Base-by-base conservation (phyloP, 441 rosid species). In the Pelargonium myrrhifolium region DNA sequence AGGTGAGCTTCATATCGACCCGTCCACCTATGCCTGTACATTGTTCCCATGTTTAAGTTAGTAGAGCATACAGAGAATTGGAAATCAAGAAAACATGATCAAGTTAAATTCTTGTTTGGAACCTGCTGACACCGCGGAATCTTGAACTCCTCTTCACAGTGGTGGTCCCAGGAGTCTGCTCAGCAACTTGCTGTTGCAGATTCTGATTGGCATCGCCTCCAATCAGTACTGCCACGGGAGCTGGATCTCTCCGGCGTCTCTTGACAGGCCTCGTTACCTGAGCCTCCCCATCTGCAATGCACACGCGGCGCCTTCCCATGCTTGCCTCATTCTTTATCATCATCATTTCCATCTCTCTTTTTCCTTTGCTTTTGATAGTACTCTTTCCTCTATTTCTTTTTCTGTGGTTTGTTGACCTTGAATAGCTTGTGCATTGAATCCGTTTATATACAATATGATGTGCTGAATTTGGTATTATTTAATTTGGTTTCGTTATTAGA, bases 81-180 rank as follows among this genome's bases (percentile, higher is more conserved):
- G 8, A 14, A 47, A 47, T 47, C 53, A 11, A 47, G 53, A n/a
- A 47, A 47, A 47, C 6, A 12, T 11, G 15, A 47, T 47, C 22
- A 53, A 53, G 59, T 0, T 53, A 15, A 9, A 65, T 71, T 15
- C 55, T 37, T 20, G 74, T n/a, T 61, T 39, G 15, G 78, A 68
- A 83, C 92, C 85, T 82, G 88, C 90, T 87, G 9, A 87, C 90
- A 0, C 93, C 93, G 0, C 90, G 86, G 39, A 81, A 87, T 59
- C 77, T 80, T 18, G 93, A 87, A 66, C 90, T 86, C 76, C 92
- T 84, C 74, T 84, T 86, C 66, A 81, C 82, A 12, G 88, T 80
- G 7, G 78, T 71, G 6, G 58, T 10, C 3, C 47, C n/a, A 22
- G 64, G 22, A 10, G 37, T 21, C 17, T 60, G 37, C 28, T 60